phyloP scores from a whole-genome alignment of 2,329 filamentous ascomycete species.

The Aureobasidium sp. region DNA sequence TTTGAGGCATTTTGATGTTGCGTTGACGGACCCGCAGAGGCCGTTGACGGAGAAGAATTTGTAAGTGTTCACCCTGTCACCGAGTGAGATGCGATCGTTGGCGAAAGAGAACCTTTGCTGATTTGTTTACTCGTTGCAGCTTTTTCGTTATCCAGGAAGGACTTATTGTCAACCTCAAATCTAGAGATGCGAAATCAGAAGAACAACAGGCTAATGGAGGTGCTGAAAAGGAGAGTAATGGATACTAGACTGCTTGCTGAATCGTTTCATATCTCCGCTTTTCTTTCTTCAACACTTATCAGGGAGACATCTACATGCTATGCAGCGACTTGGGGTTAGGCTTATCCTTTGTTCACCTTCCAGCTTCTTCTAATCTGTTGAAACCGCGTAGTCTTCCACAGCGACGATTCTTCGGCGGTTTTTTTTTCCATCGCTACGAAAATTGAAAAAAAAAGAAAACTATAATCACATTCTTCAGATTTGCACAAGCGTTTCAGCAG shows the following conservation, averaged over 20 bases:
- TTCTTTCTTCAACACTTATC: background rate
- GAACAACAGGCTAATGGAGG: background rate
- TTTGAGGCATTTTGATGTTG: constrained; percentile 5
- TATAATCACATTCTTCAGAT: no score
- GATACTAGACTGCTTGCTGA: background rate
- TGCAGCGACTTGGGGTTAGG: background rate
- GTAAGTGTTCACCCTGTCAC: background rate
- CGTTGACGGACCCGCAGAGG: background rate
- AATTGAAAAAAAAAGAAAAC: no score
- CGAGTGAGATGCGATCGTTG: background rate
- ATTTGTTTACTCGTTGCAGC: background rate
- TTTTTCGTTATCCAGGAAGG: constrained; percentile 12
- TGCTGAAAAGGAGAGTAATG: background rate
- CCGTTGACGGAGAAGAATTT: constrained; percentile 8
- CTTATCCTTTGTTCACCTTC: no score
- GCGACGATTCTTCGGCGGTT: no score
- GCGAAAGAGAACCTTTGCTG: background rate
- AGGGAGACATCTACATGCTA: background rate
- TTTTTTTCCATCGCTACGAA: no score
- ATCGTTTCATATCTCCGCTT: background rate
- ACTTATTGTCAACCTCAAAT: background rate
- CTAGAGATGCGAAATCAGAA: background rate
- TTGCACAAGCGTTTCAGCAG: no score
- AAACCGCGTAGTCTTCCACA: no score
- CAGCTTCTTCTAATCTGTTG: no score